Percentiles rank a stretch among this genome's conserved stretches.
These are phyloP conservation scores for Vitis riparia DNA, from an alignment of 164 flowering plant species.

Conservation along the genomic window DNA sequence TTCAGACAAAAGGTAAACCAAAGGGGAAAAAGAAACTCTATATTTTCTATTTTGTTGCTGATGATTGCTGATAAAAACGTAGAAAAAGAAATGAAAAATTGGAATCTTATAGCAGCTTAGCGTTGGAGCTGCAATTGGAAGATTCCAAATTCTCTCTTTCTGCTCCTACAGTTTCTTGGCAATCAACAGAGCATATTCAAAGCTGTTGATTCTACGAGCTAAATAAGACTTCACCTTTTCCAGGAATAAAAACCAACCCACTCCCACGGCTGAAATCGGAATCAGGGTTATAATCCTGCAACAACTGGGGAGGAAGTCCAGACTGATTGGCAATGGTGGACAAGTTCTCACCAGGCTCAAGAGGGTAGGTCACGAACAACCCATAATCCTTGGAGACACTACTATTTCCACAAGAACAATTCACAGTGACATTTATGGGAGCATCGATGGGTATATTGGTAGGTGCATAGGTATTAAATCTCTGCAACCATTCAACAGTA, in stretches of 20 bases:
- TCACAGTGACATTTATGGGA: slow-evolving; percentile 36
- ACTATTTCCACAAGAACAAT: slow-evolving; percentile 49
- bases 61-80: no score
- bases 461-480: slow-evolving; percentile 18
- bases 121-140: no score
- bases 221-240: slow-evolving; percentile 26
- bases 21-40: no score
- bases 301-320: slow-evolving; percentile 11
- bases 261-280: slow-evolving; percentile 21
- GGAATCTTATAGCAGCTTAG: no score
- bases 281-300: slow-evolving; percentile 31
- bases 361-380: slow-evolving; percentile 51
- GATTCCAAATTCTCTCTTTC: no score
- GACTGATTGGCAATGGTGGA: slow-evolving; percentile 18
- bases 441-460: slow-evolving; percentile 10
- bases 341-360: slow-evolving; percentile 35
- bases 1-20: no score
- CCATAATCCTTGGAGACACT: slow-evolving; percentile 36
- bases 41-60: no score
- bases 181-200: no score
- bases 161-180: no score
- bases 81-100: no score
- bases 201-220: no score
- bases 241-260: slow-evolving; percentile 36
- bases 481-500: background rate